These are phyloP conservation scores for Neonectria hederae DNA, from an alignment of 2,329 filamentous ascomycete species.

Conservation along the genomic window DNA sequence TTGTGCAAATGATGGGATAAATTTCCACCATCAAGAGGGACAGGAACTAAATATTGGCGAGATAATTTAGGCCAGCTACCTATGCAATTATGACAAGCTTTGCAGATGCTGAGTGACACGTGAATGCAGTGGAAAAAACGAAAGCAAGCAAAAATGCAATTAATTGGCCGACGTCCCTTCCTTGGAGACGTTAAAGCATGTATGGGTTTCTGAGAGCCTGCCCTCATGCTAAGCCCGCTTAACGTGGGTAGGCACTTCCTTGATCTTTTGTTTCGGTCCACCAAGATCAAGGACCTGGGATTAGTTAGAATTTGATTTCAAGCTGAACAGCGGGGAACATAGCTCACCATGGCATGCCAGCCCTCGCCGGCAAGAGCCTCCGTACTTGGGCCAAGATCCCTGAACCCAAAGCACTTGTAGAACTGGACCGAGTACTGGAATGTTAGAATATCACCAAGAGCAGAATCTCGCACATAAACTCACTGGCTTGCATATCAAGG, in stretches of 20 bases:
- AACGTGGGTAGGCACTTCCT: conserved; percentile 37
- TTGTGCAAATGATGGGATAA: background rate
- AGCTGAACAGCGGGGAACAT: too few species aligned
- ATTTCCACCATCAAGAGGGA: background rate
- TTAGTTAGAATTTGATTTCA: background rate
- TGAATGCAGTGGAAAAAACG: background rate
- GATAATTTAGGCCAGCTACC: conserved; percentile 30
- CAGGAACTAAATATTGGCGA: background rate
- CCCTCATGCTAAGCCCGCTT: conserved; percentile 22
- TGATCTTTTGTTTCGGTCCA: conserved; percentile 39
- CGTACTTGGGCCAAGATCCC: conserved; percentile 72
- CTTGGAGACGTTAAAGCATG: background rate
- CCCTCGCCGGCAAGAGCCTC: conserved; percentile 80
- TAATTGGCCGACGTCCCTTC: too few species aligned
- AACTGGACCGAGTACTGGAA: conserved; percentile 72
- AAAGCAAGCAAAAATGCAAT: background rate
- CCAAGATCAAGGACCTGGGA: conserved; percentile 38
- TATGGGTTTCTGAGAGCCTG: background rate
- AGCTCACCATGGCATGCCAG: conserved; percentile 82
- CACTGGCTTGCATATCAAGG: conserved; percentile 79
- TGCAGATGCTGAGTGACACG: conserved; percentile 5
- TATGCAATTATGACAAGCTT: conserved; percentile 34
- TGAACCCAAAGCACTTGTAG: conserved; percentile 81
- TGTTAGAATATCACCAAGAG: conserved; percentile 10
- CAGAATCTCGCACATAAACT: conserved; percentile 33